These are phyloP conservation scores for Nelumbo lutea DNA, from an alignment of 164 flowering plant species.

Conservation along the genomic window DNA sequence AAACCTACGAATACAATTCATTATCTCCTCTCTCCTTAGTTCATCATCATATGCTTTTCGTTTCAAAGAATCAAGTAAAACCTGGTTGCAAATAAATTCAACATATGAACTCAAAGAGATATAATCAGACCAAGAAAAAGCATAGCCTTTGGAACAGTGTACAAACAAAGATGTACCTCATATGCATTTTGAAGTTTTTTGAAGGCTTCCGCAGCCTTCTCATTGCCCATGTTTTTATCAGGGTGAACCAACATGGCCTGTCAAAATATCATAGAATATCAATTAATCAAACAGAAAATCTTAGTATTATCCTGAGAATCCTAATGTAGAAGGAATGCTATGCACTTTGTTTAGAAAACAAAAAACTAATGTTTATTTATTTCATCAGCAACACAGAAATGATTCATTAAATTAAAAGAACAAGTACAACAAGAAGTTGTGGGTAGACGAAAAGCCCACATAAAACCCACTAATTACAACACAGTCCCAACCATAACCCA, in stretches of 20 bases:
- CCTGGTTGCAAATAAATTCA: slow-evolving; percentile 29
- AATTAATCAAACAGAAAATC: not conserved
- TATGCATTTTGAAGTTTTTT: slow-evolving; percentile 98
- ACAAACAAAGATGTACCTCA: slow-evolving; percentile 49
- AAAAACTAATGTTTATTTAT: not conserved
- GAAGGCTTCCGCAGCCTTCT: slow-evolving; percentile 98
- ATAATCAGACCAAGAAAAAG: not conserved
- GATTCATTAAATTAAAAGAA: not conserved
- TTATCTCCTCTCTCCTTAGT: slow-evolving; percentile 79
- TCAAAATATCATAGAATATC: slow-evolving; percentile 9
- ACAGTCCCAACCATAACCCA: too few species aligned
- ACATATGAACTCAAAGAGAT: not conserved
- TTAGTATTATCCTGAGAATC: too few species aligned
- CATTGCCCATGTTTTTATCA: slow-evolving; percentile 98
- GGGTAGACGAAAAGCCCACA: not conserved
- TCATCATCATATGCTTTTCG: slow-evolving; percentile 91
- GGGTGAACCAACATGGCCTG: slow-evolving; percentile 99
- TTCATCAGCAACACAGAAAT: not conserved
- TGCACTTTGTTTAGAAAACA: not conserved
- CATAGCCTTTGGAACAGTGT: not conserved
- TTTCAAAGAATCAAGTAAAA: slow-evolving; percentile 79
- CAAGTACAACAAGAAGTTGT: not conserved
- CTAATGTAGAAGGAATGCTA: too few species aligned
- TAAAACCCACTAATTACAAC: not conserved
- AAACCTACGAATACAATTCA: slow-evolving; percentile 65